A percentile compares a stretch with the other conserved stretches of the same genome.
Evolutionary conservation across 257 asterid species (phyloP).

Genomic region (Ehretia macrophylla): DNA sequence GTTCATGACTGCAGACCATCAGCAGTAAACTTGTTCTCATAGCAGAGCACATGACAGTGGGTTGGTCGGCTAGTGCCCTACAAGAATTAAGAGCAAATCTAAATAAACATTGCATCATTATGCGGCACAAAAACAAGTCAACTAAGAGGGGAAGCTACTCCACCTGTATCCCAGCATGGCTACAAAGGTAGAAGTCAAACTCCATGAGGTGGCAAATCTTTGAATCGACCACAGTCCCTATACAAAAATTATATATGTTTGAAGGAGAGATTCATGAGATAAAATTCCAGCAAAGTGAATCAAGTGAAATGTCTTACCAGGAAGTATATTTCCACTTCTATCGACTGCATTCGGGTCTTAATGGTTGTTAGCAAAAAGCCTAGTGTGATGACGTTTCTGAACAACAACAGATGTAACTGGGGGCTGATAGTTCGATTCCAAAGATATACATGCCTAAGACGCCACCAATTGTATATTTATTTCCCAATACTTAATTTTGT

Average conservation of each 20-base stretch:
- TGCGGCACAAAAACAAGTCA: no score
- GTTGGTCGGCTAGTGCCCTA: slow-evolving; percentile 95
- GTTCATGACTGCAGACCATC: slow-evolving; percentile 82
- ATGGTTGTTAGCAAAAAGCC: slow-evolving; percentile 81
- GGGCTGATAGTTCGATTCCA: slow-evolving; percentile 93
- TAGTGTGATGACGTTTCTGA: slow-evolving; percentile 93
- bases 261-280: background rate
- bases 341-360: slow-evolving; percentile 58
- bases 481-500: background rate
- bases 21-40: slow-evolving; percentile 84
- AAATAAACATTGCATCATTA: background rate
- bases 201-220: slow-evolving; percentile 96
- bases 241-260: background rate
- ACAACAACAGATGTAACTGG: slow-evolving; percentile 95
- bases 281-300: background rate
- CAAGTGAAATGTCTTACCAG: slow-evolving; percentile 40
- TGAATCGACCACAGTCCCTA: slow-evolving; percentile 96
- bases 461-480: background rate
- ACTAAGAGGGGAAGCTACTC: background rate
- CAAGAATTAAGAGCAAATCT: background rate
- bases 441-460: slow-evolving; percentile 81
- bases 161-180: slow-evolving; percentile 98
- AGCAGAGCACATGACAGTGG: slow-evolving; percentile 92
- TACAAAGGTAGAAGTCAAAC: slow-evolving; percentile 91
- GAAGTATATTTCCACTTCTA: slow-evolving; percentile 83